phyloP scores from a whole-genome alignment of 345 rosid species.

The Eucalyptus grandis region DNA sequence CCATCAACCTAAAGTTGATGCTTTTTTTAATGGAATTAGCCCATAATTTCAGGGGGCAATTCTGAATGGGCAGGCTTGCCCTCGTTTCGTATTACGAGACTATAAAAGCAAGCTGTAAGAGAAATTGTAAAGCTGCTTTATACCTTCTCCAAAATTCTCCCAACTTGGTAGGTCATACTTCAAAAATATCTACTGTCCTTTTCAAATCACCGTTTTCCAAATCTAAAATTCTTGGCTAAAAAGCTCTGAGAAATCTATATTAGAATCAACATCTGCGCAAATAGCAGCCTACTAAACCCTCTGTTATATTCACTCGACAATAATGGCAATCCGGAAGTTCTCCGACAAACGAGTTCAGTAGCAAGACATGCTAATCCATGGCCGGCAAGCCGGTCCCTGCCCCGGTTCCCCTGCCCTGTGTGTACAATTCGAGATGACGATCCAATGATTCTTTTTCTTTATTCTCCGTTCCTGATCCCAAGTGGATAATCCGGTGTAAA shows the following conservation, averaged over 20 bases:
- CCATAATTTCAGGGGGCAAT: not conserved
- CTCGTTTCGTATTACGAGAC: not conserved
- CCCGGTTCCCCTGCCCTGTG: not conserved
- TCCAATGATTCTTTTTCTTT: not conserved
- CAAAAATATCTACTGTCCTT: not conserved
- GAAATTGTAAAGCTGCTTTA: not conserved
- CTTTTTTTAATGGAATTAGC: no score
- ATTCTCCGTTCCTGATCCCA: not conserved
- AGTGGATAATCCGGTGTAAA: not conserved
- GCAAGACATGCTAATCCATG: not conserved
- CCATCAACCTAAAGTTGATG: no score
- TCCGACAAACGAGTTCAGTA: not conserved
- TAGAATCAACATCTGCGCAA: not conserved
- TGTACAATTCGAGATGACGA: not conserved
- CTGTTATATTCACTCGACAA: not conserved
- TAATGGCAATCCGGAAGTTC: not conserved
- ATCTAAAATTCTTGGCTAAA: not conserved
- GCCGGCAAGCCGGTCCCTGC: not conserved
- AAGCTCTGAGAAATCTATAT: not conserved
- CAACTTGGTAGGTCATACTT: not conserved
- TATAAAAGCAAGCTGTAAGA: not conserved
- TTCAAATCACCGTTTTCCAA: not conserved
- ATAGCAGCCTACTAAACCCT: not conserved
- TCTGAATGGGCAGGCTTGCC: not conserved
- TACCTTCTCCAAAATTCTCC: not conserved